Evolutionary conservation across 192 early-diverging fungal genomes (phyloP).

Genomic region (Haplosporangium gracile): DNA sequence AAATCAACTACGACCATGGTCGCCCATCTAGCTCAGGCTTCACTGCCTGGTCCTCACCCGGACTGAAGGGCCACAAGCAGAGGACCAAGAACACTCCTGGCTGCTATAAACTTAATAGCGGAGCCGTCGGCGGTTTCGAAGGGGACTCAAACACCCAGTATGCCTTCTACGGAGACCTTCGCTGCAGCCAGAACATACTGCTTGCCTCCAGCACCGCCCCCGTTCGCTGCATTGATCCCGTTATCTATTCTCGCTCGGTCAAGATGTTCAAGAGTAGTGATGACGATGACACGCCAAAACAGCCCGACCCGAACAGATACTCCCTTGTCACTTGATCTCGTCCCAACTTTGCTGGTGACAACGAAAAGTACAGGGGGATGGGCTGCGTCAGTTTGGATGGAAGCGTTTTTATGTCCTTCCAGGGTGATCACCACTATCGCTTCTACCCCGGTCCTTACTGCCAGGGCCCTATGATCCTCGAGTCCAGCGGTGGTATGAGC

Average conservation of each 20-base stretch:
- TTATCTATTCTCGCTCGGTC: conserved; percentile 33
- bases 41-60: conserved; percentile 39
- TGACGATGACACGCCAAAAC: background rate
- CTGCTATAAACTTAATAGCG: conserved; percentile 39
- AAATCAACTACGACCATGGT: background rate
- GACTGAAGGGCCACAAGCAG: conserved; percentile 40
- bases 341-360: conserved; percentile 12
- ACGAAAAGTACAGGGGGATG: conserved; percentile 14
- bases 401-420: conserved; percentile 24
- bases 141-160: conserved; percentile 6
- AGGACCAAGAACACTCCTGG: conserved; percentile 14
- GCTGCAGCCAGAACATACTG: background rate
- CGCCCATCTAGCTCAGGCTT: background rate
- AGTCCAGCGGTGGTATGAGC: conserved; percentile 10
- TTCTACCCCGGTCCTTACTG: conserved; percentile 17
- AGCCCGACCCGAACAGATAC: background rate
- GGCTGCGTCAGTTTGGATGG: conserved; percentile 26
- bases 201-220: conserved; percentile 19
- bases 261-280: background rate
- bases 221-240: conserved; percentile 18
- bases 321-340: conserved; percentile 15
- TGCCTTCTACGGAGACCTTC: conserved; percentile 20
- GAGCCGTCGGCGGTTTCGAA: conserved; percentile 44
- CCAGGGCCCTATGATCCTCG: conserved; percentile 8
- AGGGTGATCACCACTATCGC: conserved; percentile 25